These are phyloP conservation scores for Filobasidium wieringae DNA, from an alignment of 768 basidiomycete genomes.

Conservation along the genomic window DNA sequence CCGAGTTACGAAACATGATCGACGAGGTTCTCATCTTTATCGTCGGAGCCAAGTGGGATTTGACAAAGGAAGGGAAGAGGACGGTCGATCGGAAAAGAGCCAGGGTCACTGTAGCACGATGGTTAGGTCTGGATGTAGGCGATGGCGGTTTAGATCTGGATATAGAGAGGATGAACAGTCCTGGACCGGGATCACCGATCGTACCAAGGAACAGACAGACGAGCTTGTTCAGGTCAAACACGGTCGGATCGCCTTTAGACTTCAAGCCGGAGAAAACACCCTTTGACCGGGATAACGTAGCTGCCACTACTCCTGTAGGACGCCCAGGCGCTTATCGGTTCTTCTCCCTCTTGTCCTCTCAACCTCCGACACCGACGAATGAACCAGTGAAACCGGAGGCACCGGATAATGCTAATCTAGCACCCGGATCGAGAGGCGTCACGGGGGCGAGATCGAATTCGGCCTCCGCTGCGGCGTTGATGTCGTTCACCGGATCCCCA, in stretches of 20 bases:
- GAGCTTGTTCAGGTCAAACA: background rate
- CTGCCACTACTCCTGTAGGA: background rate
- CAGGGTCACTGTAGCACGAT: constrained; percentile 5
- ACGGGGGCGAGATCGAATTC: constrained; percentile 8
- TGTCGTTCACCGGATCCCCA: constrained; percentile 1
- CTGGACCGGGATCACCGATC: background rate
- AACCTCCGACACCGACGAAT: background rate
- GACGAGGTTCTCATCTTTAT: constrained; percentile 81
- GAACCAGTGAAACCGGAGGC: constrained; percentile 4
- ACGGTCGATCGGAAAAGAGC: constrained; percentile 7
- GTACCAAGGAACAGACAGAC: background rate
- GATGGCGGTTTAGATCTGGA: background rate
- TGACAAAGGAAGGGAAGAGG: constrained; percentile 14
- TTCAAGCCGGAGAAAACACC: background rate
- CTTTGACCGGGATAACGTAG: background rate
- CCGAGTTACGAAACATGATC: constrained; percentile 41
- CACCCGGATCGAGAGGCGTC: background rate
- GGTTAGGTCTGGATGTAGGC: constrained; percentile 2
- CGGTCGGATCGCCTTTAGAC: background rate
- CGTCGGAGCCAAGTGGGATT: constrained; percentile 65
- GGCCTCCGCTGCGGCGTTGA: constrained; percentile 9
- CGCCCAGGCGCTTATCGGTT: constrained; percentile 9
- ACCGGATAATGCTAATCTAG: background rate
- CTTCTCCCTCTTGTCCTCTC: constrained; percentile 6
- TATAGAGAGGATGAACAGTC: background rate